Evolutionary conservation across 2,329 filamentous ascomycete species (phyloP).

Genomic region (Aspergillus caelatus): DNA sequence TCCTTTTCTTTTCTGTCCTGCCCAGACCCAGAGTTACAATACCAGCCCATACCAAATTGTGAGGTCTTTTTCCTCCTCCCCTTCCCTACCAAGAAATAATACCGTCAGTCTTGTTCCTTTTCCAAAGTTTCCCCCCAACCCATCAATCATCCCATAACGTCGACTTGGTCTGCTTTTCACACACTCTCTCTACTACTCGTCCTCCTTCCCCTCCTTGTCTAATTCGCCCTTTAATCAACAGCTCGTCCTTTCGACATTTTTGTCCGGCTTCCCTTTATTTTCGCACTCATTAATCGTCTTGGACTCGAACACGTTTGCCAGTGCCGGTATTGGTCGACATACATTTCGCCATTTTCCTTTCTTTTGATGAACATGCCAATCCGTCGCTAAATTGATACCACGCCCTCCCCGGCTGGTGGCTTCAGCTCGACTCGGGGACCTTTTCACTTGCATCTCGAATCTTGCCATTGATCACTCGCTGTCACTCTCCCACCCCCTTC

Average conservation of each 20-base stretch:
- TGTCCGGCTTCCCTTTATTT: slow-evolving; percentile 7
- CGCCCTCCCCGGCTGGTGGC: slow-evolving; percentile 27
- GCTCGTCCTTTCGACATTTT: slow-evolving; percentile 1
- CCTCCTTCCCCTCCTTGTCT: slow-evolving; percentile 3
- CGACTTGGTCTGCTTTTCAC: background rate
- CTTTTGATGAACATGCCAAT: slow-evolving; percentile 27
- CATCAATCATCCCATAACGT: slow-evolving; percentile 5
- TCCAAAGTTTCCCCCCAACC: background rate
- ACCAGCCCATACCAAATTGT: background rate
- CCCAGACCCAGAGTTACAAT: background rate
- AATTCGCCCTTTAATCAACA: slow-evolving; percentile 11
- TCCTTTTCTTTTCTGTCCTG: background rate
- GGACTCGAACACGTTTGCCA: background rate
- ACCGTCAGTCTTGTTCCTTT: background rate
- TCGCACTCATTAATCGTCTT: background rate
- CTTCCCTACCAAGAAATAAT: background rate
- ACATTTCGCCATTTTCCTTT: slow-evolving; percentile 6
- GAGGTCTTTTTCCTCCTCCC: background rate
- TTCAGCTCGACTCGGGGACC: slow-evolving; percentile 17
- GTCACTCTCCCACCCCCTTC: slow-evolving; percentile 9
- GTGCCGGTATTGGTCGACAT: background rate
- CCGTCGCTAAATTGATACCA: slow-evolving; percentile 28
- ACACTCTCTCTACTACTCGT: background rate
- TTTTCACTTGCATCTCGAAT: slow-evolving; percentile 8
- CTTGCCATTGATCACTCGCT: slow-evolving; percentile 13